Evolutionary conservation across 331 rosid genomes (phyloP), one percentile per base, ranked within the genome.

Genomic region (Acacia pycnantha): DNA sequence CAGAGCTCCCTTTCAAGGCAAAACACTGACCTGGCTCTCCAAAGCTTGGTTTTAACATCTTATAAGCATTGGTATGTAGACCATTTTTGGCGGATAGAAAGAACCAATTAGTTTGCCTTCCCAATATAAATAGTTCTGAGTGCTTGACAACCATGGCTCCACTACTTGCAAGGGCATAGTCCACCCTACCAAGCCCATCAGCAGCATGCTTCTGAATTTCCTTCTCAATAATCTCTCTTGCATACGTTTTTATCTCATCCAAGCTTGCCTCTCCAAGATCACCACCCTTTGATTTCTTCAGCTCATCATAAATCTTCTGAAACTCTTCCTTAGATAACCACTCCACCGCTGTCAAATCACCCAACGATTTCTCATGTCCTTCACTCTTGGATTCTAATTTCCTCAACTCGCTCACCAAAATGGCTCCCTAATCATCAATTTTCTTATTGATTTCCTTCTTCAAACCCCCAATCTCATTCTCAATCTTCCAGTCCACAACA

Each of bases 11-110:
- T 77, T 86, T 93, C 95, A 96, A 80, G 2, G 98, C 88, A 77
- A 96, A 96, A 84, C 99, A 96, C 81, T 92, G 95, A 35, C 98
- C 99, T 0, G 99, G 98, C 82, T 96, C 98, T 10, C 99, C 99
- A 75, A 96, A 94, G 85, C 99, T 96, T 1, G 99, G 99, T 24
- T 70, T 90, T 82, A 96, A 80, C 98, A 96, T 90, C 90, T 85
- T 94, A n/a, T 86, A 85, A 0, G 99, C 97, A 46, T 85, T 85
- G 24, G 74, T 72, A 47, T 84, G 93, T 37, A 88, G 92, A 70
- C 85, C 86, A 68, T 82, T 86, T 71, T 71, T 87, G 1, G 71
- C 50, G 75, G 77, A 48, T 50, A 1, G 65, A 76, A 13, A 40
- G 71, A 90, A 89, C 97, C 94, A 94, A 62, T 78, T 86, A 48